A percentile compares a stretch with the other conserved stretches of the same genome.
These are phyloP conservation scores for Pseudogymnoascus sp. DNA, from an alignment of 2,329 filamentous ascomycete species.

Conservation along the genomic window DNA sequence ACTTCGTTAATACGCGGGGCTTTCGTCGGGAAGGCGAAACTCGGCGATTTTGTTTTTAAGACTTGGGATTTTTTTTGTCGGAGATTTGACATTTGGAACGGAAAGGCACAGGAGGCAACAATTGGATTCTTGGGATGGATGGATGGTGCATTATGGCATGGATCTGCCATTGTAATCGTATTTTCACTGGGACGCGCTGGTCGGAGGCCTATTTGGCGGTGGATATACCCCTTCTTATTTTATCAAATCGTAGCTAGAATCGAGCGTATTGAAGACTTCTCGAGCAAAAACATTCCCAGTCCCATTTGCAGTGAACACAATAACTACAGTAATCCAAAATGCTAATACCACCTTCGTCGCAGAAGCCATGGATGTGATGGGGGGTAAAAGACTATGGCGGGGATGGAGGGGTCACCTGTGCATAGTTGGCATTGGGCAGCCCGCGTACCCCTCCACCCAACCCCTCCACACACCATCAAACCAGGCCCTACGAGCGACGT, in stretches of 20 bases:
- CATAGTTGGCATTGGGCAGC: background rate
- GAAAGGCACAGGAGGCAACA: conserved; percentile 4
- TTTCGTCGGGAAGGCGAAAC: conserved; percentile 4
- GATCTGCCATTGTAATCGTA: conserved; percentile 6
- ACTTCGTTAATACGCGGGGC: conserved; percentile 1
- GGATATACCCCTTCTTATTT: conserved; percentile 7
- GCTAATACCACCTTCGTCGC: background rate
- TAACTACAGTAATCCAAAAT: background rate
- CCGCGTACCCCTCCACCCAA: background rate
- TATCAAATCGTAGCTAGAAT: conserved; percentile 5
- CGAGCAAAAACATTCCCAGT: background rate
- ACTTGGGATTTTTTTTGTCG: background rate
- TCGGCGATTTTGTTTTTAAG: conserved; percentile 3
- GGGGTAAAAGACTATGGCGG: background rate
- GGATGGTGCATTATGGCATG: conserved; percentile 7
- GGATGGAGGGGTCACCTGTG: background rate
- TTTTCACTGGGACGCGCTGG: conserved; percentile 7
- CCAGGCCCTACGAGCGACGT: background rate
- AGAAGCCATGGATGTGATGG: background rate
- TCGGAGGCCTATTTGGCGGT: conserved; percentile 7
- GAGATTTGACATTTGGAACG: conserved; percentile 3
- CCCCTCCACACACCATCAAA: background rate
- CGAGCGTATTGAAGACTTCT: conserved; percentile 5
- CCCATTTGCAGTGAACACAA: background rate
- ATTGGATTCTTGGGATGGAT: conserved; percentile 6